These are phyloP conservation scores for Zhuliangozyma parablackwelliae DNA, from an alignment of 1,139 yeast species.

Conservation along the genomic window DNA sequence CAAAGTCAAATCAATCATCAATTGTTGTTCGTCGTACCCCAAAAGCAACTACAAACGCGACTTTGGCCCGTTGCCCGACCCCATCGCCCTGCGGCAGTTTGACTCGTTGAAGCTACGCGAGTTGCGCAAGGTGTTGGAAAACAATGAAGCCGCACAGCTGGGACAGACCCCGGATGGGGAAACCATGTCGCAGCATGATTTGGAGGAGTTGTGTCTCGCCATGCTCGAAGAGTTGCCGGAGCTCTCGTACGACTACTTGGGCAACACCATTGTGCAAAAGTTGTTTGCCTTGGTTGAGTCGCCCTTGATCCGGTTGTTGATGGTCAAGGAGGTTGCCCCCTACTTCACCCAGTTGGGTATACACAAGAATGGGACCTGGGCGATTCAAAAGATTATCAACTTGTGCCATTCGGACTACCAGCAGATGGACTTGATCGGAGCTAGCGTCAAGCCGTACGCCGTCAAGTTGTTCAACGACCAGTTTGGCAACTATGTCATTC, in stretches of 20 bases:
- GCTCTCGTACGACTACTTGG: slow-evolving; percentile 86
- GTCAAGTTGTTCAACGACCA: slow-evolving; percentile 89
- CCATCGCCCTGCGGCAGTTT: slow-evolving; percentile 60
- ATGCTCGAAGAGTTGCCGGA: slow-evolving; percentile 91
- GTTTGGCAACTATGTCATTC: slow-evolving; percentile 94
- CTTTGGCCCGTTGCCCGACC: slow-evolving; percentile 71
- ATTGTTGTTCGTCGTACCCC: slow-evolving; percentile 27
- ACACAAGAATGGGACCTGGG: slow-evolving; percentile 99
- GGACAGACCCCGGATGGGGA: slow-evolving; percentile 3
- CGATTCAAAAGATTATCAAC: slow-evolving; percentile 91
- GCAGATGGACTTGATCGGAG: slow-evolving; percentile 66
- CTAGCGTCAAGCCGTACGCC: slow-evolving; percentile 74
- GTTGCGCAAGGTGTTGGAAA: slow-evolving; percentile 53
- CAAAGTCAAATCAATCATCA: slow-evolving; percentile 29
- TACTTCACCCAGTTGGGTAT: slow-evolving; percentile 87
- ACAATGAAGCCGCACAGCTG: slow-evolving; percentile 21
- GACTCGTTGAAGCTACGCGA: slow-evolving; percentile 81
- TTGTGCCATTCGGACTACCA: slow-evolving; percentile 58
- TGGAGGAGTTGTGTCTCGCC: slow-evolving; percentile 78
- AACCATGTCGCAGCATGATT: slow-evolving; percentile 43
- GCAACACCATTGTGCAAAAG: slow-evolving; percentile 93
- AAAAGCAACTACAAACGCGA: slow-evolving; percentile 38
- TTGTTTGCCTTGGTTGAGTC: slow-evolving; percentile 67
- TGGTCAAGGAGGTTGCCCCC: slow-evolving; percentile 77
- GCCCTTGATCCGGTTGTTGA: slow-evolving; percentile 68